phyloP scores from a whole-genome alignment of 129 eudicot species.

The Oenanthe sinensis region DNA sequence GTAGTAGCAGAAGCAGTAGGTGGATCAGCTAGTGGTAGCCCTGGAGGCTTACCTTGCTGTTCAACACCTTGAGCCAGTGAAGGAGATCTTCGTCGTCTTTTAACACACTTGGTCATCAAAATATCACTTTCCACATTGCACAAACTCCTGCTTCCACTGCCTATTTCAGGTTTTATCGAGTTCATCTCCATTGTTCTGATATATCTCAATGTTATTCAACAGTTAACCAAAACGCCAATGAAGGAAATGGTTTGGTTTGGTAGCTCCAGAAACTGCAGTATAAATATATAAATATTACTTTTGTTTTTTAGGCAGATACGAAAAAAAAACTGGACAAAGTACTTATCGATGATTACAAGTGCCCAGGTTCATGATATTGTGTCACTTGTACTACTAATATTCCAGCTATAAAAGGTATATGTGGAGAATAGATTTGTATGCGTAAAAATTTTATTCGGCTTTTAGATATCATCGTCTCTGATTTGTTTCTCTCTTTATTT shows the following conservation, averaged over 20 bases:
- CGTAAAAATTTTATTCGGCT: not conserved
- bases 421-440: not conserved
- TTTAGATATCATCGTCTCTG: not conserved
- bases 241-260: not conserved
- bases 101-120: conserved; percentile 26
- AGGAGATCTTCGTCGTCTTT: conserved; percentile 53
- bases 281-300: not conserved
- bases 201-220: not conserved
- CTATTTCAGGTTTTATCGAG: not conserved
- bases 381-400: not conserved
- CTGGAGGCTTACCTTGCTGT: conserved; percentile 15
- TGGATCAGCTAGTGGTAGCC: conserved; percentile 29
- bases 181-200: not conserved
- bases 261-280: not conserved
- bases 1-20: conserved; percentile 32
- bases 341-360: conserved; percentile 13
- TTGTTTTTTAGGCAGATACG: conserved; percentile 7
- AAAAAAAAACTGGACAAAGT: conserved; percentile 5
- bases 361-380: not conserved
- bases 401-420: not conserved
- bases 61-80: conserved; percentile 21
- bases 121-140: conserved; percentile 29
- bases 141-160: conserved; percentile 19
- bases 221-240: not conserved
- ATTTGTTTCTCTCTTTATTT: not conserved